Evolutionary conservation across 768 basidiomycete genomes (phyloP).

Genomic region (Suillus variegatus): DNA sequence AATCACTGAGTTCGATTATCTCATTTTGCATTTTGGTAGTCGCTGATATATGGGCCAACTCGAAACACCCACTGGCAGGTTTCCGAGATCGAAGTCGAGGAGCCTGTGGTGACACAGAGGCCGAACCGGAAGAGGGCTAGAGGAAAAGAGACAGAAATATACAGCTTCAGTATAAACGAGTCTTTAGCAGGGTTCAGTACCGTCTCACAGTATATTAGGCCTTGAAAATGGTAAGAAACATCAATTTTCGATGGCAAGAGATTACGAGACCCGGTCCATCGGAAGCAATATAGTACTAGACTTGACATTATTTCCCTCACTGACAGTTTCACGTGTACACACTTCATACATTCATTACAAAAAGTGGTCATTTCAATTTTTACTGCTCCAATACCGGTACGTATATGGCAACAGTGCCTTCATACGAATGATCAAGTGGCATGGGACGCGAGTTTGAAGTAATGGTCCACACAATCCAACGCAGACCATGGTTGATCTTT

Average conservation of each 20-base stretch:
- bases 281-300: not conserved
- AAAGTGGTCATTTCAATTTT: not conserved
- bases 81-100: not conserved
- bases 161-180: not conserved
- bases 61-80: not conserved
- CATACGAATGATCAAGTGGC: not conserved
- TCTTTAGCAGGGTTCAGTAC: not conserved
- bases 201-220: not conserved
- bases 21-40: conserved; percentile 2
- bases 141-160: not conserved
- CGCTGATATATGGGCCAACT: not conserved
- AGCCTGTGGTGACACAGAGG: not conserved
- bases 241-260: not conserved
- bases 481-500: not conserved
- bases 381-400: not conserved
- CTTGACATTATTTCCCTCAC: not conserved
- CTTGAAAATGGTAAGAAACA: not conserved
- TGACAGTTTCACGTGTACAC: not conserved
- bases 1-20: conserved; percentile 6
- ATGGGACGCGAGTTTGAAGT: not conserved
- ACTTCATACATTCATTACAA: not conserved
- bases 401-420: not conserved
- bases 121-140: not conserved
- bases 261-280: not conserved
- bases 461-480: not conserved